Conservation (phyloP, 371 early-diverging fungal genomes). For the Mycotypha africana region DNA sequence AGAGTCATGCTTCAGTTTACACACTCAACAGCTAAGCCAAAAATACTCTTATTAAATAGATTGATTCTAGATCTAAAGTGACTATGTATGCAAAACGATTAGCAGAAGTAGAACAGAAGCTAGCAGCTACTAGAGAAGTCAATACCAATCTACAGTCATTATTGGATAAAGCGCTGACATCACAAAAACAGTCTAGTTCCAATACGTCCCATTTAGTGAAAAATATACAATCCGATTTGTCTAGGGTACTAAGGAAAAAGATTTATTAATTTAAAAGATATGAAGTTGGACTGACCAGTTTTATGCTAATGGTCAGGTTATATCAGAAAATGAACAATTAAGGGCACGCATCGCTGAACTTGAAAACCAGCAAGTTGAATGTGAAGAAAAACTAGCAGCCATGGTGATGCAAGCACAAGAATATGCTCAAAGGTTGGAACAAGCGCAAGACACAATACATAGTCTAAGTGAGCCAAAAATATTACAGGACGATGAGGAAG, state of each 20-base stretch:
- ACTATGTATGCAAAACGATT: conserved; percentile 57
- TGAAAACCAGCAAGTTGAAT: conserved; percentile 56
- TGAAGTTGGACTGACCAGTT: too few species aligned
- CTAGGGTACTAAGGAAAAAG: conserved; percentile 31
- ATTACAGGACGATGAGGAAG: conserved; percentile 43
- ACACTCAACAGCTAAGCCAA: too few species aligned
- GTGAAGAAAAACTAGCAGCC: conserved; percentile 52
- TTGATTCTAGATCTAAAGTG: conserved; percentile 52
- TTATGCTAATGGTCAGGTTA: too few species aligned
- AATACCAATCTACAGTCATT: conserved; percentile 54
- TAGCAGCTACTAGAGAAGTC: conserved; percentile 56
- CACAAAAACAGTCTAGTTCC: conserved; percentile 57
- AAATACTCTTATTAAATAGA: conserved; percentile 10
- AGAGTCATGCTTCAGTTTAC: not conserved
- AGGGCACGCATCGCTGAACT: conserved; percentile 55
- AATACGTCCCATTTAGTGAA: conserved; percentile 59
- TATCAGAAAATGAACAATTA: conserved; percentile 57
- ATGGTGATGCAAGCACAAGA: conserved; percentile 64
- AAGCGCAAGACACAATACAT: conserved; percentile 66
- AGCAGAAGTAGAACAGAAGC: conserved; percentile 62
- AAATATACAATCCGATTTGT: conserved; percentile 57
- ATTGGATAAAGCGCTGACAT: conserved; percentile 50
- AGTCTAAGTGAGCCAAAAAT: conserved; percentile 42
- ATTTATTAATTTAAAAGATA: not conserved
- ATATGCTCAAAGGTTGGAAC: conserved; percentile 57